phyloP scores from a whole-genome alignment of 805 yeast species.

The Maudiozyma pseudohumilis region DNA sequence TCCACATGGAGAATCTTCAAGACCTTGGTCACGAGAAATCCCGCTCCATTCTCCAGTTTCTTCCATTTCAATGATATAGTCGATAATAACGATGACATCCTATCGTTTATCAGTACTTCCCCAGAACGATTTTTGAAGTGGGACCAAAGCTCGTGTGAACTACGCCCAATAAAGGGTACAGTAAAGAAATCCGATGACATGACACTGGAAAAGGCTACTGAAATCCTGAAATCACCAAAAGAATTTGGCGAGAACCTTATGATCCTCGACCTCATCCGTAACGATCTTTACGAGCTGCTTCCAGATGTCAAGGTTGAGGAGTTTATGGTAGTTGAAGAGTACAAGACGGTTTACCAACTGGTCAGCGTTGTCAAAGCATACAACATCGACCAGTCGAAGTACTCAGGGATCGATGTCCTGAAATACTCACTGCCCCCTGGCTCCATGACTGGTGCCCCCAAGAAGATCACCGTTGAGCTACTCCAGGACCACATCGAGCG shows the following conservation, averaged over 20 bases:
- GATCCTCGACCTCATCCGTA: conserved; percentile 94
- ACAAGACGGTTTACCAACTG: conserved; percentile 79
- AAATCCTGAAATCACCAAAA: conserved; percentile 68
- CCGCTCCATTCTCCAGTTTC: conserved; percentile 86
- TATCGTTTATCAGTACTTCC: conserved; percentile 67
- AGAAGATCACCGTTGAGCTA: conserved; percentile 80
- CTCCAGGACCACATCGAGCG: conserved; percentile 38
- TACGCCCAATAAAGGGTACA: conserved; percentile 95
- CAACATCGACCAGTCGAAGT: conserved; percentile 15
- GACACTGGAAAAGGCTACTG: conserved; percentile 48
- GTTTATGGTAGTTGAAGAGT: conserved; percentile 88
- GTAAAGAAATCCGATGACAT: conserved; percentile 55
- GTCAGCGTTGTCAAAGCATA: conserved; percentile 81
- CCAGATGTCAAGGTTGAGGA: conserved; percentile 60
- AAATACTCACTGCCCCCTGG: conserved; percentile 88
- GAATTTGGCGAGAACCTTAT: conserved; percentile 93
- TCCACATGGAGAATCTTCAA: conserved; percentile 76
- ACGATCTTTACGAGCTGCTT: conserved; percentile 68
- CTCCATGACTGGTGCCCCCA: conserved; percentile 99
- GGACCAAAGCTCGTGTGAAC: conserved; percentile 54
- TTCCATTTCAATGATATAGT: conserved; percentile 42
- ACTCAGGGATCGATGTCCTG: conserved; percentile 69
- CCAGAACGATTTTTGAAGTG: conserved; percentile 91
- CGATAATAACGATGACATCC: conserved; percentile 40
- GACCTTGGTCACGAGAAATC: conserved; percentile 59